These are phyloP conservation scores for Pseudodiploospora longispora DNA, from an alignment of 2,329 filamentous ascomycete species.

Conservation along the genomic window DNA sequence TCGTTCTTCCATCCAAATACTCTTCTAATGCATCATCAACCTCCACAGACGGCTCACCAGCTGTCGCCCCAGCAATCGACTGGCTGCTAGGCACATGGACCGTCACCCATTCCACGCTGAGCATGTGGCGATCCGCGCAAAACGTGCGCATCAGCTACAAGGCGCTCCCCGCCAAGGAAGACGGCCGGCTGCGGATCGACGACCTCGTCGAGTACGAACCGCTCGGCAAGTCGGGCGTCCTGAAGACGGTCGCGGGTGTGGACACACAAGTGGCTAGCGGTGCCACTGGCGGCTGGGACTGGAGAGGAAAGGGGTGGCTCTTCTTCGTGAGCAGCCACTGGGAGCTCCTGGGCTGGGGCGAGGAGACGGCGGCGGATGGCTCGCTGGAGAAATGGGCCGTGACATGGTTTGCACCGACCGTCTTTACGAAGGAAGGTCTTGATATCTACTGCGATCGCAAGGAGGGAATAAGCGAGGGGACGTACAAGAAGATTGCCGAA, in stretches of 20 bases:
- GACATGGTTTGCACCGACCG: conserved; percentile 74
- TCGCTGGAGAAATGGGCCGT: conserved; percentile 60
- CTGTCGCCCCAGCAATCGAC: conserved; percentile 29
- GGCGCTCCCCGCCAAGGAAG: conserved; percentile 33
- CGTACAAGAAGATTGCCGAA: conserved; percentile 47
- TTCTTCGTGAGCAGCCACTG: conserved; percentile 66
- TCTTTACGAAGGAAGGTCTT: conserved; percentile 75
- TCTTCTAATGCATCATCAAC: conserved; percentile 14
- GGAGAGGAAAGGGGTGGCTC: conserved; percentile 71
- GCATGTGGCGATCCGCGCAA: conserved; percentile 72
- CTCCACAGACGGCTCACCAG: background rate
- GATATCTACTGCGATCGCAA: conserved; percentile 65
- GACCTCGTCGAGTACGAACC: conserved; percentile 67
- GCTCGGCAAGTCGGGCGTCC: conserved; percentile 34
- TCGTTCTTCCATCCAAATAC: conserved; percentile 42
- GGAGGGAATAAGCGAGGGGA: conserved; percentile 50
- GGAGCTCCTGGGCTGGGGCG: conserved; percentile 74
- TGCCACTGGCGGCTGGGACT: conserved; percentile 50
- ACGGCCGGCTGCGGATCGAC: conserved; percentile 46
- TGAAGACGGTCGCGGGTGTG: conserved; percentile 57
- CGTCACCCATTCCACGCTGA: conserved; percentile 66
- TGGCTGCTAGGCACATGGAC: conserved; percentile 63
- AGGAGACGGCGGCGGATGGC: conserved; percentile 32
- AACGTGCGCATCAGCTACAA: conserved; percentile 77
- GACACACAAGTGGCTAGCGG: conserved; percentile 39